phyloP scores from a whole-genome alignment of 495 filamentous ascomycete species.

The Penicillium psychrofluorescens region DNA sequence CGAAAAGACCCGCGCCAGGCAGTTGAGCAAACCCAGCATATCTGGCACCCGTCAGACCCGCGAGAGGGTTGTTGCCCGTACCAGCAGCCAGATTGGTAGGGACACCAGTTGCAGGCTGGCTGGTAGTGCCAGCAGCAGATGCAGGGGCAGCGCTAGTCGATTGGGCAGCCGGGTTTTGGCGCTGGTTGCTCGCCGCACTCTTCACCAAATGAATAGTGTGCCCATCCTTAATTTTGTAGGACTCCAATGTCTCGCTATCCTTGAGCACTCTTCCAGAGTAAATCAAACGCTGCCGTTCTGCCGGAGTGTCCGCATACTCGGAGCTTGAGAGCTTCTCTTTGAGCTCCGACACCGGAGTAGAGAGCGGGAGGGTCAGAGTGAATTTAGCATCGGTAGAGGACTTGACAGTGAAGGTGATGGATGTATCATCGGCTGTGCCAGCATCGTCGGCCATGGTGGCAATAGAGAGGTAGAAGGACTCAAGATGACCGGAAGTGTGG shows the following conservation, averaged over 20 bases:
- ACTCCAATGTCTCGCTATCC: constrained; percentile 73
- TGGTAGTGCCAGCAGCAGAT: constrained; percentile 43
- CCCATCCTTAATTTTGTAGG: constrained; percentile 92
- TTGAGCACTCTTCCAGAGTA: constrained; percentile 97
- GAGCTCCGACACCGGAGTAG: constrained; percentile 74
- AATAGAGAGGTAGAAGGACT: not conserved
- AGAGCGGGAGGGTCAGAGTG: constrained; percentile 67
- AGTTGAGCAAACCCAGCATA: constrained; percentile 90
- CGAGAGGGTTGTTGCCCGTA: constrained; percentile 83
- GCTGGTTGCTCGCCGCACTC: constrained; percentile 80
- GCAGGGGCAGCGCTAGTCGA: constrained; percentile 33
- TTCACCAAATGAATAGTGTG: constrained; percentile 96
- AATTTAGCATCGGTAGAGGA: constrained; percentile 79
- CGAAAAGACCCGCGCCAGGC: constrained; percentile 84
- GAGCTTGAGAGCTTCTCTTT: constrained; percentile 76
- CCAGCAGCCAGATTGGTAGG: constrained; percentile 89
- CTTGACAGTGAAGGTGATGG: constrained; percentile 92
- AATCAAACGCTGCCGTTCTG: constrained; percentile 87
- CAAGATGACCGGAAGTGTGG: constrained; percentile 10
- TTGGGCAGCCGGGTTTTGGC: constrained; percentile 51
- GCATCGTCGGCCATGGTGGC: constrained; percentile 42
- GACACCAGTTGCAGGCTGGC: constrained; percentile 50
- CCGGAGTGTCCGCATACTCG: constrained; percentile 77
- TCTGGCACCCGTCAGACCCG: constrained; percentile 84
- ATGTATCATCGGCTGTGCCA: constrained; percentile 35